Base-by-base conservation (phyloP, 352 stramenopile species). In the Globisporangium perplexum region DNA sequence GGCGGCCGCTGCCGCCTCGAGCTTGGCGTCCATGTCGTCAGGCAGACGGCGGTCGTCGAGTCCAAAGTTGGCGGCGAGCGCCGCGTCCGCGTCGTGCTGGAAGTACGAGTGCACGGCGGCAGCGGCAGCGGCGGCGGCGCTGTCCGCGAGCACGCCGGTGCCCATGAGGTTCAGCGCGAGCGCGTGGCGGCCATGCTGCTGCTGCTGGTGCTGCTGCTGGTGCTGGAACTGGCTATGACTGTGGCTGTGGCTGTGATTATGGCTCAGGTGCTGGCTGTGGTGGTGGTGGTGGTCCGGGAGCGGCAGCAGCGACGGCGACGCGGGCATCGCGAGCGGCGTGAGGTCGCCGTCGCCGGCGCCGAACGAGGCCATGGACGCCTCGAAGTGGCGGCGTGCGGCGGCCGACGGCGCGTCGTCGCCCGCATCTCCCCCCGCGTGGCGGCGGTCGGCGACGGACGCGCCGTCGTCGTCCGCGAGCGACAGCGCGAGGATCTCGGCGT, bases 251-350 rank as follows among this genome's bases (percentile, higher is more conserved):
- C 51, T n/a, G n/a, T n/a, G n/a, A n/a, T n/a, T n/a, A n/a, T n/a
- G n/a, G n/a, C n/a, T n/a, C n/a, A n/a, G 47, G 39, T 61, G 55
- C 17, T 57, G 48, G 14, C 33, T 35, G 20, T 61, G 55, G 18
- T 46, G 28, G 23, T 55, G 30, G 22, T 47, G 48, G 10, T 65
- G 71, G 7, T 67, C 47, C 2, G 55, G n/a, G 18, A 85, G 59
- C 23, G 72, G 74, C 31, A 85, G 57, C 20, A 85, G 59, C 30
- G 71, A 70, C 7, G 74, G 74, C 14, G 74, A 85, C 42, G 59
- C 52, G 0, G 74, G 71, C 45, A 85, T 54, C 36, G 71, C 63
- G n/a, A 80, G 55, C 60, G 77, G 68, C 24, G 53, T 59, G 59
- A 57, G 56, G 56, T 59, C 59, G 47, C 49, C 42, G 38, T 65